Evolutionary conservation across 2,329 filamentous ascomycete species (phyloP).

Genomic region (Chrysoporthe cubensis): DNA sequence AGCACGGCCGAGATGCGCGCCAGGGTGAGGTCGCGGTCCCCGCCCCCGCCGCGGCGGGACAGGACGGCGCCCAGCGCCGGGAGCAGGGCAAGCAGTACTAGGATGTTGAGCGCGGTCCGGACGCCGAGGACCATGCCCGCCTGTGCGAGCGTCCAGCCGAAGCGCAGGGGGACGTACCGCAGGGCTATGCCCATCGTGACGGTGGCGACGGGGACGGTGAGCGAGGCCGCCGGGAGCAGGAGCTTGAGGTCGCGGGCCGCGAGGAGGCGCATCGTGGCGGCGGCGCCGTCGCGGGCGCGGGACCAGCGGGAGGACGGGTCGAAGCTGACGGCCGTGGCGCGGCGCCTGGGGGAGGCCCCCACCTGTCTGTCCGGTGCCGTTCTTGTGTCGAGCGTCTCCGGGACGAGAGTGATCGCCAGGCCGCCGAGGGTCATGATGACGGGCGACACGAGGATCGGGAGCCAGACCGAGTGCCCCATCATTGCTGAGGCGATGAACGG

Average conservation of each 20-base stretch:
- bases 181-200: constrained; percentile 16
- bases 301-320: constrained; percentile 1
- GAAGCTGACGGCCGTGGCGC: neutral
- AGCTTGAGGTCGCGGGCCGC: constrained; percentile 7
- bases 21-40: constrained; percentile 11
- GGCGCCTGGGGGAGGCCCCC: no score
- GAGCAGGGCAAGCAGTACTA: constrained; percentile 15
- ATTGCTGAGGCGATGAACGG: constrained; percentile 19
- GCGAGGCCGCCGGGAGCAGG: constrained; percentile 12
- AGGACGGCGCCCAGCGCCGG: neutral
- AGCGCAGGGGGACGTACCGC: constrained; percentile 21
- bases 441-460: constrained; percentile 25
- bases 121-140: constrained; percentile 18
- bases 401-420: constrained; percentile 13
- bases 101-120: constrained; percentile 15
- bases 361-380: no score
- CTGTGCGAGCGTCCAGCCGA: constrained; percentile 18
- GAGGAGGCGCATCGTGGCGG: neutral
- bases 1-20: constrained; percentile 15
- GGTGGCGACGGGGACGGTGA: constrained; percentile 10
- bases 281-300: neutral
- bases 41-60: neutral
- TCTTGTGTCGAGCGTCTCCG: constrained; percentile 11
- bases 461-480: constrained; percentile 24
- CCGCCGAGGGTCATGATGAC: constrained; percentile 13